Base-by-base conservation (phyloP, 2,329 filamentous ascomycete genomes). In the Colletotrichum trifolii region DNA sequence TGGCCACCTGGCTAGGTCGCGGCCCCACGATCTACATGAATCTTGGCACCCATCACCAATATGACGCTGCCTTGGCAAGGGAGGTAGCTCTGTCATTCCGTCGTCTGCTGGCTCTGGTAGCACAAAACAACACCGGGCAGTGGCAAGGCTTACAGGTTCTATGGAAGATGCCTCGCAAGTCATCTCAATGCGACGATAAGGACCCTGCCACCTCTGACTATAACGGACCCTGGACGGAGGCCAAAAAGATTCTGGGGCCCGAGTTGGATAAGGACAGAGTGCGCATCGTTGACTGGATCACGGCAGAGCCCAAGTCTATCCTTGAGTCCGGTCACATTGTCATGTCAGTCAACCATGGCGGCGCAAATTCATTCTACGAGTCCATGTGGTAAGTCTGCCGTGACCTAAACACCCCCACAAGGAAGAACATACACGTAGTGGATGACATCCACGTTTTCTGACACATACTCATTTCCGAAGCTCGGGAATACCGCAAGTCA, bases 341-440 rank as follows among this genome's bases (percentile, higher is more conserved):
- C 3, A 79, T 77, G 35, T 75, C 78, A n/a, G 72, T 83, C 3
- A 77, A 82, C 58, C 82, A 84, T 60, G 82, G 82, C 9, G 82
- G 82, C 4, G 79, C 81, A 0, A 83, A 80, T 62, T 82, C 80
- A 0, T 79, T 75, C 68, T 71, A 75, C 43, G 78, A 80, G 58
- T 75, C 76, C 0, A 46, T 78, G 11, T 69, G 70, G 77, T 77
- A 69, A 68, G 76, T 25, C 17, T 25, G 17, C 17, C 17, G 17
- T 25, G 17, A 25, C 17, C 17, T 25, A 3, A 25, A 25, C 17
- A 25, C 3, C 17, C 17, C 17, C 17, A 25, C 2, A 25, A 3
- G 17, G 17, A 25, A 25, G 2, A 25, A 3, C 17, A 25, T 25
- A 25, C 17, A 25, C 17, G n/a, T n/a, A n/a, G n/a, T n/a, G n/a